Evolutionary conservation across 1,284 basidiomycete genomes (phyloP).

Genomic region (Irpex rosettiformis): DNA sequence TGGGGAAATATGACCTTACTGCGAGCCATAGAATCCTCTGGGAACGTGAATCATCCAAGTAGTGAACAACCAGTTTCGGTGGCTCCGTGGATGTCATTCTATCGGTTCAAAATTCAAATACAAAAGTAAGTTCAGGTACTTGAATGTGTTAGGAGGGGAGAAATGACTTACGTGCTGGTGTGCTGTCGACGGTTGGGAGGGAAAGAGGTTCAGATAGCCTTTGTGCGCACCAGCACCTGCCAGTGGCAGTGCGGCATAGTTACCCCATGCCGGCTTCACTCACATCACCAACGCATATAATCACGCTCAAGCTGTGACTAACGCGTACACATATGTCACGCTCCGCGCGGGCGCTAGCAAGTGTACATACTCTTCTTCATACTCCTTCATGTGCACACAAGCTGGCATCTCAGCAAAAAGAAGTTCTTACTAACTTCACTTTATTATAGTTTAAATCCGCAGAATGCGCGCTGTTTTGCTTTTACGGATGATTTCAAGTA

Average conservation of each 20-base stretch:
- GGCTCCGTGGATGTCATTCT: not conserved
- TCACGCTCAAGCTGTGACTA: not conserved
- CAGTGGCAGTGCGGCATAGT: too few relatives aligned
- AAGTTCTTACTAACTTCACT: too few relatives aligned
- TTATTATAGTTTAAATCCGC: too few relatives aligned
- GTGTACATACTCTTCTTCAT: not conserved
- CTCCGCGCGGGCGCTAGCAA: too few relatives aligned
- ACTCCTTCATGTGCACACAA: not conserved
- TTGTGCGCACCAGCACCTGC: too few relatives aligned
- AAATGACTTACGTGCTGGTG: not conserved
- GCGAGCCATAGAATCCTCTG: constrained; percentile 54
- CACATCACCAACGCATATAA: too few relatives aligned
- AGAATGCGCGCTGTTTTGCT: not conserved
- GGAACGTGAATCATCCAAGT: constrained; percentile 49
- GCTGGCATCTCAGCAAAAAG: not conserved
- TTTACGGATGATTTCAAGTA: not conserved
- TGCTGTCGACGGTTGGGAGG: not conserved
- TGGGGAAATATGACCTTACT: constrained; percentile 24
- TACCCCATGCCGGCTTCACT: too few relatives aligned
- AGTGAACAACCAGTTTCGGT: constrained; percentile 37
- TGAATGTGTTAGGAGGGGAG: not conserved
- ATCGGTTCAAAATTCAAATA: not conserved
- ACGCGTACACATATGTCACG: not conserved
- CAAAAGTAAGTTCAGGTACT: not conserved
- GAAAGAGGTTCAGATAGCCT: not conserved